A percentile compares a stretch with the other conserved stretches of the same genome.
Conservation (phyloP, 352 stramenopile genomes). For the Phytophthora melonis region DNA sequence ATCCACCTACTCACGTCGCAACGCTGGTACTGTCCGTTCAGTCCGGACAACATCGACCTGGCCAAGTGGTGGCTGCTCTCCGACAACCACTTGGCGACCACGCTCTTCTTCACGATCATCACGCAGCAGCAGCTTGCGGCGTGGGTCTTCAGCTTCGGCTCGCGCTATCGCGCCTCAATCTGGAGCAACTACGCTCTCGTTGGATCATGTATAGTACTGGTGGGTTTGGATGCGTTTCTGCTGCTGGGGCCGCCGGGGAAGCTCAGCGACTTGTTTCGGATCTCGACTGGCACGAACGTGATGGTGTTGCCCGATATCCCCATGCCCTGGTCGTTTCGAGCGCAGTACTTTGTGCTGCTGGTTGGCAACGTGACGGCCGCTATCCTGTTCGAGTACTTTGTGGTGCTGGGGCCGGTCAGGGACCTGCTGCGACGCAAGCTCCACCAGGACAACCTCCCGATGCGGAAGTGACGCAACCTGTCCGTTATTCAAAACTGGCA, state of each 20-base stretch:
- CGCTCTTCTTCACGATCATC: conserved; percentile 43
- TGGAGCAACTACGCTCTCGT: conserved; percentile 1
- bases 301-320: conserved; percentile 62
- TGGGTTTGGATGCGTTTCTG: conserved; percentile 36
- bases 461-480: conserved; percentile 41
- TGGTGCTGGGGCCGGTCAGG: conserved; percentile 55
- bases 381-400: conserved; percentile 51
- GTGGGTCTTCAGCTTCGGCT: conserved; percentile 49
- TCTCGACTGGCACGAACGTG: conserved; percentile 57
- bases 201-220: neutral
- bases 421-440: conserved; percentile 60
- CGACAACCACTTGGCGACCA: conserved; percentile 48
- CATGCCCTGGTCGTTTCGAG: conserved; percentile 51
- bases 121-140: conserved; percentile 39
- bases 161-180: conserved; percentile 35
- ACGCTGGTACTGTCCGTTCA: conserved; percentile 25
- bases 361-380: conserved; percentile 45
- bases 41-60: conserved; percentile 32
- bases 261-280: conserved; percentile 53
- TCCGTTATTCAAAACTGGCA: neutral
- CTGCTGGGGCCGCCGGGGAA: conserved; percentile 38
- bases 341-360: conserved; percentile 46
- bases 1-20: conserved; percentile 35
- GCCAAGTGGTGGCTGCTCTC: conserved; percentile 51
- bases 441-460: conserved; percentile 60